These are phyloP conservation scores for Posidonia oceanica DNA, from an alignment of 116 monocot species.

Conservation along the genomic window DNA sequence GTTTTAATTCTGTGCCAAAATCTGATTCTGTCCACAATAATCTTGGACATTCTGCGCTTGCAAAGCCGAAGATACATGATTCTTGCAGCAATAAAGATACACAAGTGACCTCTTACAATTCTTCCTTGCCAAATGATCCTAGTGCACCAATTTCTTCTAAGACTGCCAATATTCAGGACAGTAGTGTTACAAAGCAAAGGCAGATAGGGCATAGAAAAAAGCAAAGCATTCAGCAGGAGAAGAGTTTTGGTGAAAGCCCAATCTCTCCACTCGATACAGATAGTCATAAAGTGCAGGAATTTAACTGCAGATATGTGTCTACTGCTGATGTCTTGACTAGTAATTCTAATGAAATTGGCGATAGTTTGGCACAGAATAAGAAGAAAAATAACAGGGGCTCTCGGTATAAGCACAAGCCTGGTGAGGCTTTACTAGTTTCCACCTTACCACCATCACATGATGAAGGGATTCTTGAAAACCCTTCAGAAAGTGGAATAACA, in stretches of 20 bases:
- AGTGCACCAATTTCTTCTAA: not conserved
- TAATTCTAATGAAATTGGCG: constrained; percentile 6
- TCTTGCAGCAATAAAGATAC: constrained; percentile 1
- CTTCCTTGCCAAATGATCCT: constrained; percentile 2
- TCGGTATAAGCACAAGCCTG: constrained; percentile 33
- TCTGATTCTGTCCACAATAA: not conserved
- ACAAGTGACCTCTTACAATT: not conserved
- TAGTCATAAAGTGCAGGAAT: not conserved
- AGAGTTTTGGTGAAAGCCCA: constrained; percentile 15
- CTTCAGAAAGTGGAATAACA: constrained; percentile 10
- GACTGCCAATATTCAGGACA: not conserved
- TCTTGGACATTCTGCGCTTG: not conserved
- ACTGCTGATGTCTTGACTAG: constrained; percentile 1
- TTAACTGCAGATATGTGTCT: not conserved
- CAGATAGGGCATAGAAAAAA: constrained; percentile 35
- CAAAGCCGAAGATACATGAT: not conserved
- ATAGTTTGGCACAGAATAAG: constrained; percentile 19
- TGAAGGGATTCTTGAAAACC: constrained; percentile 14
- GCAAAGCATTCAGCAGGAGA: constrained; percentile 21
- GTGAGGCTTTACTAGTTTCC: constrained; percentile 14
- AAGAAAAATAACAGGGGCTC: constrained; percentile 34
- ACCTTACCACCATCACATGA: constrained; percentile 5
- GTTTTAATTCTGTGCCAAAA: not conserved
- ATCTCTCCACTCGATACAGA: not conserved
- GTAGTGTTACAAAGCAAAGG: constrained; percentile 16